Evolutionary conservation across 2,329 filamentous ascomycete species (phyloP).

Genomic region (Pyrenochaeta sp.): DNA sequence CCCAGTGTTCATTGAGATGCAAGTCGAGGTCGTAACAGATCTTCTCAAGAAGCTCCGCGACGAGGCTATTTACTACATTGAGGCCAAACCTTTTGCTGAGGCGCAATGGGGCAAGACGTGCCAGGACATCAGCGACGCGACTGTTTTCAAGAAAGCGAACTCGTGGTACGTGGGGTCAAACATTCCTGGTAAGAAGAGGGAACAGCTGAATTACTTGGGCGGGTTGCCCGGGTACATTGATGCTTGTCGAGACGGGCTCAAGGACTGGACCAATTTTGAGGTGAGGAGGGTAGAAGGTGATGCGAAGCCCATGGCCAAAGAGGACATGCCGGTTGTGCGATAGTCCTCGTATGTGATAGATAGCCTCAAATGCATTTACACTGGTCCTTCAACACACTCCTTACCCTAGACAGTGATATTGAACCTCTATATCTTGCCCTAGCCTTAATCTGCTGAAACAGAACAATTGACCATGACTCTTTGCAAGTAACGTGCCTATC

Average conservation of each 20-base stretch:
- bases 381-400: no score
- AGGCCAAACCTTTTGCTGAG: neutral
- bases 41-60: neutral
- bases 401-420: no score
- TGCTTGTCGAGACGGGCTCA: neutral
- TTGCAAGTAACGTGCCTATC: no score
- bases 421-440: no score
- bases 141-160: neutral
- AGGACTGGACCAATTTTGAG: no score
- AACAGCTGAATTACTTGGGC: neutral
- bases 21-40: neutral
- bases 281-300: no score
- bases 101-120: neutral
- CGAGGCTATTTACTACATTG: neutral
- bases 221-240: neutral
- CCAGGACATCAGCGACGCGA: neutral
- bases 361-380: no score
- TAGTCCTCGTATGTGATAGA: no score
- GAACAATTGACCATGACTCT: no score
- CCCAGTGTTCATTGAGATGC: constrained; percentile 45
- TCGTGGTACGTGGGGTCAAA: neutral
- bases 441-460: no score
- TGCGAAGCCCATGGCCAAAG: no score
- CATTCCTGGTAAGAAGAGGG: neutral
- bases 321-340: no score